Evolutionary conservation across 208 protist genomes (phyloP).

Genomic region (Crithidia bombi): DNA sequence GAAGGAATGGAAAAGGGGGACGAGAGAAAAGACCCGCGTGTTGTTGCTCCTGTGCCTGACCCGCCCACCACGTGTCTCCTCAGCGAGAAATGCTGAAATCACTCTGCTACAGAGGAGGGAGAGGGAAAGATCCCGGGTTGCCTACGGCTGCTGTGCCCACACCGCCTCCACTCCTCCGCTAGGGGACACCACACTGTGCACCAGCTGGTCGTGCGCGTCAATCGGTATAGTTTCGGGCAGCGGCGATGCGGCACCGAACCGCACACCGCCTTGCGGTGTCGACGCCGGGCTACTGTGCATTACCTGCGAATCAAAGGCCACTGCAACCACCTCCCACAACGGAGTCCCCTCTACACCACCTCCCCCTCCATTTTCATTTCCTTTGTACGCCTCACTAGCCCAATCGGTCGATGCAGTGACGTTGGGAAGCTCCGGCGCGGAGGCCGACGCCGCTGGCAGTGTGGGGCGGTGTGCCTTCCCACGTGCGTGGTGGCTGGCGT

Average conservation of each 20-base stretch:
- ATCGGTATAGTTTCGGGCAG: conserved; percentile 10
- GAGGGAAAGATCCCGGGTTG: not conserved
- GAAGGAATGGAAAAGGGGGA: too few relatives aligned
- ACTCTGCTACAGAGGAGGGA: not conserved
- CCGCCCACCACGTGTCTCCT: too few relatives aligned
- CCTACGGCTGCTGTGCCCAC: not conserved
- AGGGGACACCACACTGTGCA: conserved; percentile 27
- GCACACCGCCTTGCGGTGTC: not conserved
- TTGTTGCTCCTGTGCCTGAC: not conserved
- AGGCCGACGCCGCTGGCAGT: too few relatives aligned
- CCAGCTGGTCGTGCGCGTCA: conserved; percentile 20
- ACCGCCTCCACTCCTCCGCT: conserved; percentile 21
- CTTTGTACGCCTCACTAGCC: not conserved
- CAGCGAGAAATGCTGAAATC: too few relatives aligned
- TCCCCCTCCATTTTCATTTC: too few relatives aligned
- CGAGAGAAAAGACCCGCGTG: too few relatives aligned
- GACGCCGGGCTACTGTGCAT: not conserved
- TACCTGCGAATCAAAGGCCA: conserved; percentile 33
- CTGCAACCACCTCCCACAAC: conserved; percentile 26
- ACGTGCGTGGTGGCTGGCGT: conserved; percentile 20
- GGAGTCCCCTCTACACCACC: not conserved
- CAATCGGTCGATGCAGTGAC: too few relatives aligned
- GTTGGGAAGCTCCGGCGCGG: not conserved
- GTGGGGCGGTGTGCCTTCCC: too few relatives aligned
- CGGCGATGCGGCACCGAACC: not conserved